Conservation (phyloP, 1,139 yeast genomes). For the Sugiyamaella novakii region DNA sequence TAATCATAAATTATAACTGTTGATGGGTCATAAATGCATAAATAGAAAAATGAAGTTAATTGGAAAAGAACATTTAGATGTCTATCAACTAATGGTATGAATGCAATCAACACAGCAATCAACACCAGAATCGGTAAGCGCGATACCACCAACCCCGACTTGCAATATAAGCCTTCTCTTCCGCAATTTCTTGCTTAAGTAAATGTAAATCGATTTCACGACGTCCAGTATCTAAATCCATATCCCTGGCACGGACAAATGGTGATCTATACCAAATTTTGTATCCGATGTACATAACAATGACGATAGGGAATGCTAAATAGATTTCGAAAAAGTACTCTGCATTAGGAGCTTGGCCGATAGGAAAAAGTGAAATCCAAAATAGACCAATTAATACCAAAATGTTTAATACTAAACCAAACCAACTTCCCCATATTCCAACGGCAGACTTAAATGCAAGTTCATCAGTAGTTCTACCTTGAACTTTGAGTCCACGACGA, state of each 20-base stretch:
- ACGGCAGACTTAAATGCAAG: slow-evolving; percentile 69
- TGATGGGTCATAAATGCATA: too few relatives aligned
- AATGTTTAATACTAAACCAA: slow-evolving; percentile 50
- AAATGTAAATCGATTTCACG: slow-evolving; percentile 57
- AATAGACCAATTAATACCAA: slow-evolving; percentile 72
- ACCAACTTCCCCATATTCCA: slow-evolving; percentile 70
- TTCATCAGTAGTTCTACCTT: slow-evolving; percentile 66
- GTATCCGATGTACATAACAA: slow-evolving; percentile 53
- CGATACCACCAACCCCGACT: slow-evolving; percentile 45
- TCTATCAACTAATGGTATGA: too few relatives aligned
- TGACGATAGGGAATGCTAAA: slow-evolving; percentile 55
- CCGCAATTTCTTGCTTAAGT: slow-evolving; percentile 52
- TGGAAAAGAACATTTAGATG: too few relatives aligned
- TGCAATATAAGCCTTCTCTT: slow-evolving; percentile 45
- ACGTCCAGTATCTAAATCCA: slow-evolving; percentile 57
- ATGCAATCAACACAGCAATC: too few relatives aligned
- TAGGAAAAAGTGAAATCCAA: slow-evolving; percentile 75
- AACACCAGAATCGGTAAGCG: slow-evolving; percentile 51
- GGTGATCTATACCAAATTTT: slow-evolving; percentile 50
- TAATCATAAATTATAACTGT: too few relatives aligned
- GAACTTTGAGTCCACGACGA: slow-evolving; percentile 67
- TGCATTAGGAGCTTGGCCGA: slow-evolving; percentile 51
- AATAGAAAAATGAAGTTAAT: too few relatives aligned
- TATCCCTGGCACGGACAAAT: slow-evolving; percentile 41
- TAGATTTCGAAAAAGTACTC: slow-evolving; percentile 53